Base-by-base conservation (phyloP, 495 filamentous ascomycete genomes). In the Annulohypoxylon moriforme region DNA sequence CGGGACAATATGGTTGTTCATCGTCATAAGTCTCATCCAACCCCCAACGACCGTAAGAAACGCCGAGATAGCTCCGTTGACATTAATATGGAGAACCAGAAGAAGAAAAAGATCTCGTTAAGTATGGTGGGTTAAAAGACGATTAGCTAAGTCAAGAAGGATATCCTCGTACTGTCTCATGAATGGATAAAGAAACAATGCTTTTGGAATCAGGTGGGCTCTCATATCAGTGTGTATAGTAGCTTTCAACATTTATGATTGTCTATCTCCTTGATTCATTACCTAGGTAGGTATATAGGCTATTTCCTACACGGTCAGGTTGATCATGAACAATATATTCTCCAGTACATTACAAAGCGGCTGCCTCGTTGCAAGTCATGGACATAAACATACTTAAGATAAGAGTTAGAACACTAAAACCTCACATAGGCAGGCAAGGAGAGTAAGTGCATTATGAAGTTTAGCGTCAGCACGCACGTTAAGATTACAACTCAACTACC, bases 1-100 rank as follows among this genome's bases (percentile, higher is more conserved):
- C 16, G 3, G 31, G 66, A 68, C 11, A 68, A 68, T n/a, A n/a
- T 4, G n/a, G 40, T 9, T 2, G 29, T 40, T 29, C 66, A 68
- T 13, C 1, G 3, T 14, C 49, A 25, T 10, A 57, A 40, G 57
- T 13, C 24, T 5, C 64, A 67, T 24, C 2, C 3, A 1, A 14
- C 0, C 4, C 4, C 20, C 10, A 29, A n/a, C 8, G 38, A 50
- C 5, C 4, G n/a, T 4, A 57, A 55, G 29, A 33, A 52, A 29
- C 47, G 50, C 22, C 40, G 50, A n/a, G 40, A 44, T 8, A 42
- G 16, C 14, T 14, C 13, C 3, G 47, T 25, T 31, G 11, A 0
- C 11, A 3, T 20, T 42, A n/a, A 4, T 0, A 20, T n/a, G 16
- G 44, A 16, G 11, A n/a, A 44, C 11, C 44, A 7, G 24, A 60